These are phyloP conservation scores for Cichorium intybus DNA, from an alignment of 140 eudicot genomes.

Conservation along the genomic window DNA sequence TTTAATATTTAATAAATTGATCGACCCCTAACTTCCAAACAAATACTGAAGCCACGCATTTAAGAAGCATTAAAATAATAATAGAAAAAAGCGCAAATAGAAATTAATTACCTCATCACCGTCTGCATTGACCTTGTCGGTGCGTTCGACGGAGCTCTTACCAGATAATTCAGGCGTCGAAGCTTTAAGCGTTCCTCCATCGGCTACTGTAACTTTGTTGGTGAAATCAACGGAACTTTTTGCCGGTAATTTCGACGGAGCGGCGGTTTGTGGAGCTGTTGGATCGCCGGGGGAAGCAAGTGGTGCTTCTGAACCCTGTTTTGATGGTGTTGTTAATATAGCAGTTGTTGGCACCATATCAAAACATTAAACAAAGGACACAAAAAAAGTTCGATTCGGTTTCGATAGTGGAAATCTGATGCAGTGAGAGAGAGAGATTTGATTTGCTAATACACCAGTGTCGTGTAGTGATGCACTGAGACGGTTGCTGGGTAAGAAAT, in stretches of 20 bases:
- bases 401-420: slow-evolving; percentile 25
- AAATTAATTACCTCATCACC: slow-evolving; percentile 24
- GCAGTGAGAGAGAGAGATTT: background rate
- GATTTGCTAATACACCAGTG: background rate
- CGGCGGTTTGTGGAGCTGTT: background rate
- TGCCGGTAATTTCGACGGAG: slow-evolving; percentile 1
- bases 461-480: slow-evolving; percentile 23
- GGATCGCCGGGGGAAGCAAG: background rate
- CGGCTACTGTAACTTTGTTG: slow-evolving; percentile 3
- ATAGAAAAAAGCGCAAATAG: background rate
- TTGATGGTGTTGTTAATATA: slow-evolving; percentile 29
- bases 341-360: slow-evolving; percentile 18
- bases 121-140: slow-evolving; percentile 6
- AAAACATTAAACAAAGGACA: slow-evolving; percentile 4
- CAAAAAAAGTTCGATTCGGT: slow-evolving; percentile 4
- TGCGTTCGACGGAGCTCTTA: slow-evolving; percentile 7
- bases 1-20: background rate
- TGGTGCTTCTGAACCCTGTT: slow-evolving; percentile 9
- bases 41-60: slow-evolving; percentile 1
- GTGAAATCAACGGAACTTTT: slow-evolving; percentile 18
- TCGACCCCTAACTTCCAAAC: slow-evolving; percentile 22
- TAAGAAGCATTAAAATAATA: background rate
- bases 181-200: slow-evolving; percentile 9
- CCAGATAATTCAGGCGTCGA: slow-evolving; percentile 4
- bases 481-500: slow-evolving; percentile 1